These are phyloP conservation scores for Blastocladiella britannica DNA, from an alignment of 192 early-diverging fungal species.

Conservation along the genomic window DNA sequence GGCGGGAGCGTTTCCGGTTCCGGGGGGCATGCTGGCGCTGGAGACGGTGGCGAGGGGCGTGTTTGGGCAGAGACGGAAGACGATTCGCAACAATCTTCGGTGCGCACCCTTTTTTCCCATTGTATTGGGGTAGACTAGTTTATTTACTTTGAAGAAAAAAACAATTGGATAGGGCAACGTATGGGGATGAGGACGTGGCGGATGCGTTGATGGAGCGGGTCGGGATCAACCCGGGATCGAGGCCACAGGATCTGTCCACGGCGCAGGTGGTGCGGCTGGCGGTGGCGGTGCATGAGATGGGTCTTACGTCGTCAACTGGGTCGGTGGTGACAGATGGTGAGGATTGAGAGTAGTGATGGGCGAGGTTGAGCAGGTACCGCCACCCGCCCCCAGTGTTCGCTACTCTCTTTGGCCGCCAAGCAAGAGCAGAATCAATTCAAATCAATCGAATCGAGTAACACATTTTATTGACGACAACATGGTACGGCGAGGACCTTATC, in stretches of 20 bases:
- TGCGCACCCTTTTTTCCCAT: slow-evolving; percentile 8
- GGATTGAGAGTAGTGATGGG: too few species aligned
- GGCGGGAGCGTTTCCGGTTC: slow-evolving; percentile 12
- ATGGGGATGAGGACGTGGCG: neutral
- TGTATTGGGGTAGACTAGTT: slow-evolving; percentile 4
- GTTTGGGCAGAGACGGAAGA: slow-evolving; percentile 50
- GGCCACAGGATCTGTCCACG: slow-evolving; percentile 41
- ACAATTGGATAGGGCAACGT: neutral
- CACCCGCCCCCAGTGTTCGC: too few species aligned
- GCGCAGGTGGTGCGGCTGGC: slow-evolving; percentile 37
- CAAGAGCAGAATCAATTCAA: too few species aligned
- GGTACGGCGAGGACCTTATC: too few species aligned
- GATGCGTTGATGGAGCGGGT: slow-evolving; percentile 16
- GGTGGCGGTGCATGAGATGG: too few species aligned
- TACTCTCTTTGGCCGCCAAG: too few species aligned
- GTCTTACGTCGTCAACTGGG: too few species aligned
- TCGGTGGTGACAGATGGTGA: too few species aligned
- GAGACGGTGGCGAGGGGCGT: slow-evolving; percentile 37
- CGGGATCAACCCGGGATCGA: slow-evolving; percentile 26
- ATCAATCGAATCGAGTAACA: too few species aligned
- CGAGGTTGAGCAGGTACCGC: too few species aligned
- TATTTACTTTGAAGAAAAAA: neutral
- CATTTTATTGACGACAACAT: too few species aligned
- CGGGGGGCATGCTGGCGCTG: slow-evolving; percentile 7
- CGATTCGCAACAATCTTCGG: slow-evolving; percentile 33